Base-by-base conservation (phyloP, 805 yeast species). In the Kluyveromyces nonfermentans region DNA sequence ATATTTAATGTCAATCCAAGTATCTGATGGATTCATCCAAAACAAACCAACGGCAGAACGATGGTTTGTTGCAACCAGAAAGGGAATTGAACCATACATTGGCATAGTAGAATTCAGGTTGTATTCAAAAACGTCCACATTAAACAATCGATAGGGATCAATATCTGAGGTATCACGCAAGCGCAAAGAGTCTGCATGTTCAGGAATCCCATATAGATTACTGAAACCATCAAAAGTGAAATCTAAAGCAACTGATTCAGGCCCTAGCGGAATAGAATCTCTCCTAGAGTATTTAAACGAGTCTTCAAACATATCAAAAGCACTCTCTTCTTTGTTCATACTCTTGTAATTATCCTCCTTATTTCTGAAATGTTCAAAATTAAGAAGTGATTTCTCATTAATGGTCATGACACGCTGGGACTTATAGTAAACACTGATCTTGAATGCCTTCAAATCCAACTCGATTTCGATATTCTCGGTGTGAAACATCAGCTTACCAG, bases 51-150 rank as follows among this genome's bases (percentile, higher is more conserved):
- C 77, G 1, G 89, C 69, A 2, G 70, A 54, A 0, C 66, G 73
- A 0, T 75, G 70, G 41, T 75, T 77, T 15, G 75, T 76, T 0
- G 87, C 93, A 41, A 86, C 65, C 74, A 93, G 71, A 37, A 89
- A 78, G 2, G 99, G 98, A 53, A 93, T 86, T 0, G 95, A 70
- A 1, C 99, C 99, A 57, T 93, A 93, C 95, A 89, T 88, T 37
- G 97, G 87, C 71, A 82, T 71, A 44, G 80, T 78, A 33, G 95
- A 82, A 48, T 85, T 77, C 1, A 81, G 71, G 52, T 85, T 94
- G 60, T 93, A 93, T 63, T 93, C 97, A 64, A 93, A 93, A 31
- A 90, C 90, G 60, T 93, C 99, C 22, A 89, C 97, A 54, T 93
- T 90, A 70, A 67, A 93, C 35, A 93, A 68, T 37, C 98, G 72